Base-by-base conservation (phyloP, 257 asterid genomes). In the Fraxinus pennsylvanica region DNA sequence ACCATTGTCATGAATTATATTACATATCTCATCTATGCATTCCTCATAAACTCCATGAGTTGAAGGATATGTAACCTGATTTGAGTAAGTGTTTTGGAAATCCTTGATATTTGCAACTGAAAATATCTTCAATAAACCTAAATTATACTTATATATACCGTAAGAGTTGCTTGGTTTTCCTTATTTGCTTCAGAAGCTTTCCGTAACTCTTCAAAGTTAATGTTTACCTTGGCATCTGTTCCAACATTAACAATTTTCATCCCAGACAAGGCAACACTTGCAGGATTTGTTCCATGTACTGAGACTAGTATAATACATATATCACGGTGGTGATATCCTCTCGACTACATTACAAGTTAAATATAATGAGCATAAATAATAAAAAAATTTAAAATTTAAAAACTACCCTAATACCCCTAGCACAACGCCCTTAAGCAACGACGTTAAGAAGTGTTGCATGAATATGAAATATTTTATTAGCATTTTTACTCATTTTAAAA, bases 21-120 rank as follows among this genome's bases (percentile, higher is more conserved):
- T 83, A 71, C 91, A 87, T 57, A 87, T 87, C 74, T 87, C 91
- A 83, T 85, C 89, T 43, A 87, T 85, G 5, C 87, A 89, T 87
- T 87, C 91, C 84, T 87, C 91, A 35, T 85, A 87, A 59, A 87
- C 91, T 74, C 91, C 91, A 75, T 87, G 91, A 1, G 91, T 87
- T 45, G 91, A 87, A 79, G 91, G 91, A 67, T 87, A 85, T n/a
- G 91, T 87, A 73, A 87, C 89, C 91, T 87, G 73, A 78, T 74
- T 25, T 21, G 22, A 7, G 10, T 45, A 35, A 45, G 36, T 33
- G 36, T 33, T 33, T 33, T 33, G 4, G 36, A 33, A 33, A 33
- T 33, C 6, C 36, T 33, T 33, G 36, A 33, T 33, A 33, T 33
- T 33, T 33, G 4, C 36, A 33, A 33, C 36, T 33, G 4, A 33